Evolutionary conservation across 305 asterid genomes (phyloP), one percentile per base, ranked within the genome.

Genomic region (Fraxinus latifolia): DNA sequence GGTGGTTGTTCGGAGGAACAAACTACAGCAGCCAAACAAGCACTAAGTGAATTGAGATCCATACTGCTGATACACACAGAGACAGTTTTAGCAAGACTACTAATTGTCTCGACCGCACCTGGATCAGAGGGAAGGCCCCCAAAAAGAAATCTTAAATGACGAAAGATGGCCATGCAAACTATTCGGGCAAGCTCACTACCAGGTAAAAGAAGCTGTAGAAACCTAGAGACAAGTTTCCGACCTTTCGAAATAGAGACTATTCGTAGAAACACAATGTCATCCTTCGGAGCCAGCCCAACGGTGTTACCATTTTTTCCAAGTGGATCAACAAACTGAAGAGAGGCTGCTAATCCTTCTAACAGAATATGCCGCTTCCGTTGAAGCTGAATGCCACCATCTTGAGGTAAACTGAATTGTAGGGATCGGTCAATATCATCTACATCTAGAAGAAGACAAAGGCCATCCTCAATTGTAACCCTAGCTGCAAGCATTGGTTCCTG

Each of bases 401-500:
- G 97, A 79, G 90, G 88, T 75, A 88, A 97, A 83, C 88, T 83
- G 80, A 89, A 93, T 82, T 89, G 94, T 81, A 93, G 84, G 82
- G 89, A 89, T 71, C 99, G 93, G 87, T 93, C 98, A 82, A 96
- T 91, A 82, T 96, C 99, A 84, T 96, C 98, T 80, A 96, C 96
- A 77, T 96, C 97, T 25, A 93, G 91, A 72, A 96, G 95, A 53
- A 96, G 95, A 83, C 84, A 87, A 14, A 93, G 86, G 39, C 97
- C 93, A 84, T 94, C 98, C 87, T 95, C 98, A 77, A 96, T 89
- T 60, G 91, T 89, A 71, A 94, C 87, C 87, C 99, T 89, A 75
- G 98, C 98, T 39, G 98, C 98, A 88, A 96, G 91, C 97, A 94
- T 91, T 1, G 99, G 98, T 76, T 96, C 99, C 88, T 93, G 92